Evolutionary conservation across 2,329 filamentous ascomycete genomes (phyloP).

Genomic region (Trichoderma sp.): DNA sequence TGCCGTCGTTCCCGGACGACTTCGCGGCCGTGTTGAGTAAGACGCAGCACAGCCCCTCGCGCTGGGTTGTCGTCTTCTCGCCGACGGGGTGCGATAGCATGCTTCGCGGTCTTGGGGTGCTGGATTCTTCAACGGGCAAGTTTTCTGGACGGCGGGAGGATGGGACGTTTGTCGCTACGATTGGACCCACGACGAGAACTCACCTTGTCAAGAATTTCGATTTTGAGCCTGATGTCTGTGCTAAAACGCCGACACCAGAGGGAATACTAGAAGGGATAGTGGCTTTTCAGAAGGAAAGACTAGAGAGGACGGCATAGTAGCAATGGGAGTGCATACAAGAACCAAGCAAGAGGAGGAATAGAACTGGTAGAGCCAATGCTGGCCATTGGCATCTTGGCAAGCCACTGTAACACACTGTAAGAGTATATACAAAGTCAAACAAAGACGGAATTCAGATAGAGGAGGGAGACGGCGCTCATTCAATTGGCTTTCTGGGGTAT

Average conservation of each 20-base stretch:
- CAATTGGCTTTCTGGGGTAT: conserved; percentile 2
- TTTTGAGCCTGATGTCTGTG: conserved; percentile 74
- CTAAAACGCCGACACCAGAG: conserved; percentile 76
- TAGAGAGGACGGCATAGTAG: background rate
- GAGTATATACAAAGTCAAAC: background rate
- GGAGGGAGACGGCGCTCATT: background rate
- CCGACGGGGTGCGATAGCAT: conserved; percentile 63
- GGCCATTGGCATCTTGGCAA: background rate
- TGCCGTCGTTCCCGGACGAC: conserved; percentile 70
- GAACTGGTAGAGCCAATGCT: background rate
- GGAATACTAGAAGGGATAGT: conserved; percentile 70
- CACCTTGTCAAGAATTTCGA: conserved; percentile 64
- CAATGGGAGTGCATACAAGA: background rate
- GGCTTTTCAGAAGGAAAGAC: conserved; percentile 23
- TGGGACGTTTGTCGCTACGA: conserved; percentile 72
- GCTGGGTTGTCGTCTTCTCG: conserved; percentile 77
- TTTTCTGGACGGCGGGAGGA: conserved; percentile 32
- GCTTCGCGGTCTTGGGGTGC: conserved; percentile 50
- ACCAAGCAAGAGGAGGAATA: background rate
- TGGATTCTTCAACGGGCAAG: conserved; percentile 47
- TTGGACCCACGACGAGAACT: conserved; percentile 87
- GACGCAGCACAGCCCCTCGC: conserved; percentile 34
- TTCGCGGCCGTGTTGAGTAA: conserved; percentile 54
- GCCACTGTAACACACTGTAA: background rate
- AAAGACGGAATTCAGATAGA: background rate